These are phyloP conservation scores for Aureobasidium melanogenum DNA, from an alignment of 2,329 filamentous ascomycete species.

Conservation along the genomic window DNA sequence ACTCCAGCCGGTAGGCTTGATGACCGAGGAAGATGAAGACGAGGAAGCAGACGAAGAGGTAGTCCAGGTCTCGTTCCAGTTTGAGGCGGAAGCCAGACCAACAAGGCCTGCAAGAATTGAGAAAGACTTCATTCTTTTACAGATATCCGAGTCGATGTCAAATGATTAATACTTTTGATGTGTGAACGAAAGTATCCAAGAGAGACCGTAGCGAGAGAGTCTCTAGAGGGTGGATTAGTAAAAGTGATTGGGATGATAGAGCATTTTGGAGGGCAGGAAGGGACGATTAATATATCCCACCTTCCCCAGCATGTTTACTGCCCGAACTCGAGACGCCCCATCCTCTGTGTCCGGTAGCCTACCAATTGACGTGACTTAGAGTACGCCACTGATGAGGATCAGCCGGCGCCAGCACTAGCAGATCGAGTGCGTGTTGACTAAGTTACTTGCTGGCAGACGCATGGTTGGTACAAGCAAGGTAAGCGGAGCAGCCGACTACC, in stretches of 20 bases:
- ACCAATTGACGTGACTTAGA: conserved; percentile 12
- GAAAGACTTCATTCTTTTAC: conserved; percentile 11
- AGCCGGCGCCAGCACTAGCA: neutral
- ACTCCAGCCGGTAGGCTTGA: neutral
- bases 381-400: conserved; percentile 13
- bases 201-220: conserved; percentile 42
- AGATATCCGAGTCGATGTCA: neutral
- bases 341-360: neutral
- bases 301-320: conserved; percentile 5
- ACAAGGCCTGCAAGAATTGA: conserved; percentile 9
- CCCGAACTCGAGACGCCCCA: conserved; percentile 1
- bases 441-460: neutral
- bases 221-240: conserved; percentile 21
- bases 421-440: neutral
- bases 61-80: conserved; percentile 2
- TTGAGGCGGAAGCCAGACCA: conserved; percentile 6
- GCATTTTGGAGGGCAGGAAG: neutral
- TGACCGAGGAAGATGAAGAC: neutral
- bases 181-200: conserved; percentile 21
- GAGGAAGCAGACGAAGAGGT: neutral
- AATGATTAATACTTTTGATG: neutral
- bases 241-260: conserved; percentile 7
- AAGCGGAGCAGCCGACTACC: conserved; percentile 3
- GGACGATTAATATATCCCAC: conserved; percentile 1
- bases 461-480: neutral